Conservation (phyloP, 768 basidiomycete species). For the Lactarius evosmus region DNA sequence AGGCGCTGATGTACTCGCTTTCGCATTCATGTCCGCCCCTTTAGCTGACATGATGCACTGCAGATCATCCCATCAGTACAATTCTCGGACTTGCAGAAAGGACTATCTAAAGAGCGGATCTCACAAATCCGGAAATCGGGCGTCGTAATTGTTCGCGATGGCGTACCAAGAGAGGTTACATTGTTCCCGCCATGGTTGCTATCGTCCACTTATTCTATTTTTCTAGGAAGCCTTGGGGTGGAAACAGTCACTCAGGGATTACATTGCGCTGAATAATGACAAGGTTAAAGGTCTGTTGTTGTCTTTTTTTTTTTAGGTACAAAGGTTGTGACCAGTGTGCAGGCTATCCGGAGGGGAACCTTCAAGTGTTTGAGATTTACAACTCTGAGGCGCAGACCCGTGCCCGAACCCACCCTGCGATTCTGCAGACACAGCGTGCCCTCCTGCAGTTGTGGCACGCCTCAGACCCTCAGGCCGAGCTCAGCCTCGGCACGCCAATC, state of each 20-base stretch:
- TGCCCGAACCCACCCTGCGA: constrained; percentile 64
- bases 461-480: constrained; percentile 40
- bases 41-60: background rate
- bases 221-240: constrained; percentile 55
- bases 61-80: constrained; percentile 53
- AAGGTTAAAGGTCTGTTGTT: constrained; percentile 46
- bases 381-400: constrained; percentile 58
- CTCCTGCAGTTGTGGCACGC: constrained; percentile 61
- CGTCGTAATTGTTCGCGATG: constrained; percentile 54
- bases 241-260: constrained; percentile 54
- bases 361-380: constrained; percentile 75
- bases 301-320: background rate
- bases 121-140: constrained; percentile 50
- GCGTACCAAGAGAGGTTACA: constrained; percentile 50
- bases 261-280: constrained; percentile 47
- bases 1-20: constrained; percentile 45
- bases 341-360: constrained; percentile 67
- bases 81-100: constrained; percentile 44
- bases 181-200: constrained; percentile 15
- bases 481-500: constrained; percentile 56
- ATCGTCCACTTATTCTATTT: background rate
- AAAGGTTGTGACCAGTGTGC: background rate
- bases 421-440: constrained; percentile 54
- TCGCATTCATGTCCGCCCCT: background rate
- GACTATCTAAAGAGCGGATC: constrained; percentile 46